Conservation (phyloP, 2,329 filamentous ascomycete species). For the Hymenoscyphus repandus region DNA sequence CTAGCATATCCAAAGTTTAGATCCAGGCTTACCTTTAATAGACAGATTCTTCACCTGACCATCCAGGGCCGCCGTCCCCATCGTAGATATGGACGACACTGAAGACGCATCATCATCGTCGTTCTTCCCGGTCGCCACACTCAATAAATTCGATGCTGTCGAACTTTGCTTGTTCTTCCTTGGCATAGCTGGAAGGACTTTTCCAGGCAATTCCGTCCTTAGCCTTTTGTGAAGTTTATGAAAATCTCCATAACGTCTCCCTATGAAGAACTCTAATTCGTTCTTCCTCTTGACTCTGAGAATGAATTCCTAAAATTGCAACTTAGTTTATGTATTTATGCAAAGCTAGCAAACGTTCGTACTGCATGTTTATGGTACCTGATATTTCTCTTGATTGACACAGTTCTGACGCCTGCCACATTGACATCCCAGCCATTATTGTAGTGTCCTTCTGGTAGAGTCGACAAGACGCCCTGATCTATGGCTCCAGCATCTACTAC, state of each 20-base stretch:
- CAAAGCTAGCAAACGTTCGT: slow-evolving; percentile 32
- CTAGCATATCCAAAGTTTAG: background rate
- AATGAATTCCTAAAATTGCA: slow-evolving; percentile 63
- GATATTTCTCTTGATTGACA: slow-evolving; percentile 77
- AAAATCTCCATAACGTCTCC: slow-evolving; percentile 86
- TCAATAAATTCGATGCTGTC: slow-evolving; percentile 53
- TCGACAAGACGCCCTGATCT: slow-evolving; percentile 81
- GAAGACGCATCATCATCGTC: slow-evolving; percentile 75
- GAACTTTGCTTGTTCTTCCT: slow-evolving; percentile 85
- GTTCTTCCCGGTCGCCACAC: slow-evolving; percentile 45
- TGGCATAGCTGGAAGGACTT: slow-evolving; percentile 78
- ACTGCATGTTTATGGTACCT: slow-evolving; percentile 88
- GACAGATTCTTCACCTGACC: slow-evolving; percentile 33
- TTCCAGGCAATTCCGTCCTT: slow-evolving; percentile 81
- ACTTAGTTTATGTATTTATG: background rate
- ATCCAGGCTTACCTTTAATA: slow-evolving; percentile 36
- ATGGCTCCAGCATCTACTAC: slow-evolving; percentile 92
- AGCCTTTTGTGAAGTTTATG: slow-evolving; percentile 71
- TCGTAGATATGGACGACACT: slow-evolving; percentile 48
- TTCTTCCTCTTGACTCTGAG: slow-evolving; percentile 77
- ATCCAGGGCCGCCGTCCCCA: slow-evolving; percentile 17
- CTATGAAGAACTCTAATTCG: slow-evolving; percentile 72
- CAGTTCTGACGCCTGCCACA: slow-evolving; percentile 80
- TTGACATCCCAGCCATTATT: slow-evolving; percentile 98
- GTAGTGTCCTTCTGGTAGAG: slow-evolving; percentile 82